phyloP scores from a whole-genome alignment of 1,284 basidiomycete genomes.

The Puccinia horiana region DNA sequence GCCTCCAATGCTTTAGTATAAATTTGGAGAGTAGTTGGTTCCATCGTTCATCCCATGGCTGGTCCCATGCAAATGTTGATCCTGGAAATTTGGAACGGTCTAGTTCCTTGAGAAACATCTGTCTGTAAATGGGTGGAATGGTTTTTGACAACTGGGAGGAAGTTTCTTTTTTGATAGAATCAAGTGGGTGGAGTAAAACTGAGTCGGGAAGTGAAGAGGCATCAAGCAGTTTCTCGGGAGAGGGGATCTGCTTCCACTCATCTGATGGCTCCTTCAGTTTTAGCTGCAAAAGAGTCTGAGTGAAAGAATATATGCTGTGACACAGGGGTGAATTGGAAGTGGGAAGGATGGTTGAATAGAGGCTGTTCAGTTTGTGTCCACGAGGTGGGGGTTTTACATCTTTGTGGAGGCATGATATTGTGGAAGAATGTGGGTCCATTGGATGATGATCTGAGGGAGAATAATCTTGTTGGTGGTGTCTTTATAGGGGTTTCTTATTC shows the following conservation, averaged over 20 bases:
- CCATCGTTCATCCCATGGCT: neutral
- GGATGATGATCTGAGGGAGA: too few relatives aligned
- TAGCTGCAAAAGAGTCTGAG: neutral
- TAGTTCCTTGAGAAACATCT: neutral
- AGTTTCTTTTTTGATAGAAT: neutral
- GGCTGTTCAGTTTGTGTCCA: neutral
- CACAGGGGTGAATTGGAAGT: constrained; percentile 9
- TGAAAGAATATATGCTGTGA: neutral
- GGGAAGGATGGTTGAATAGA: constrained; percentile 14
- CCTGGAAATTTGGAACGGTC: neutral
- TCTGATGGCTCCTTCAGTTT: neutral
- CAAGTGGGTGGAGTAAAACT: constrained; percentile 1
- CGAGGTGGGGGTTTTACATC: neutral
- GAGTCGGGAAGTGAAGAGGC: neutral
- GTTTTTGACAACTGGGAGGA: neutral
- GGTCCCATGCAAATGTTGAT: neutral
- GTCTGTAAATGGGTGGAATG: neutral
- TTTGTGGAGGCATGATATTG: neutral
- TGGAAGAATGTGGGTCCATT: too few relatives aligned
- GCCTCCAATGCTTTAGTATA: constrained; percentile 13
- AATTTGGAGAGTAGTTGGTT: neutral
- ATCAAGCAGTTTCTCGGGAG: neutral
- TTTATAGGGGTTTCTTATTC: too few relatives aligned
- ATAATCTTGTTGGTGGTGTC: too few relatives aligned
- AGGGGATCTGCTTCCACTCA: neutral